A percentile compares a stretch with the other conserved stretches of the same genome.
Evolutionary conservation across 768 basidiomycete species (phyloP).

Genomic region (Pulveroboletus frians): DNA sequence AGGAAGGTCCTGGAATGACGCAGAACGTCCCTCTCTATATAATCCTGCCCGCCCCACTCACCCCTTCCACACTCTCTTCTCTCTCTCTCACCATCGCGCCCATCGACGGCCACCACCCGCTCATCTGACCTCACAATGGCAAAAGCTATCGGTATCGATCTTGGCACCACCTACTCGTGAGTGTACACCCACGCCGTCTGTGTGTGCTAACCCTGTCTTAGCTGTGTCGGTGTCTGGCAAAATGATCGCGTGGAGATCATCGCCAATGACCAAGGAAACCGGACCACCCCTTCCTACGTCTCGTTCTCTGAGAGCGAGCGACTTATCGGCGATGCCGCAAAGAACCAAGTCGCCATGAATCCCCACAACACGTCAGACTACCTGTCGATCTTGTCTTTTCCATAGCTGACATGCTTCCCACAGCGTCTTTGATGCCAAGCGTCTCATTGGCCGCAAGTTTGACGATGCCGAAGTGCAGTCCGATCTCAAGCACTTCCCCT

Average conservation of each 20-base stretch:
- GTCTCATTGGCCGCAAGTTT: constrained; percentile 93
- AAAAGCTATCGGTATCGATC: constrained; percentile 88
- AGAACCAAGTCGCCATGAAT: constrained; percentile 99
- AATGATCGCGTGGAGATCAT: constrained; percentile 99
- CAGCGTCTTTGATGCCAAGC: constrained; percentile 97
- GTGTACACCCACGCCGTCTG: constrained; percentile 25
- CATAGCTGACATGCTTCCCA: constrained; percentile 1
- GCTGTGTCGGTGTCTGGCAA: constrained; percentile 99
- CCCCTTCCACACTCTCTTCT: constrained; percentile 12
- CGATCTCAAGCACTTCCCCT: constrained; percentile 90
- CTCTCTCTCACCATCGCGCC: constrained; percentile 1
- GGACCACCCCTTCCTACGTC: constrained; percentile 94
- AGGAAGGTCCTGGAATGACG: constrained; percentile 32
- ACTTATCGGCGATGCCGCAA: constrained; percentile 98
- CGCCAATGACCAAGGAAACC: constrained; percentile 91
- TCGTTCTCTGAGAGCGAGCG: constrained; percentile 94
- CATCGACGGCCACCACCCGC: neutral
- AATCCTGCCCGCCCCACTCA: constrained; percentile 10
- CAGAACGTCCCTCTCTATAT: constrained; percentile 29
- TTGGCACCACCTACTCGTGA: constrained; percentile 90
- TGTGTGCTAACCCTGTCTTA: constrained; percentile 30
- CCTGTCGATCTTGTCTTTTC: neutral
- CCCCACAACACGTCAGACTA: constrained; percentile 72
- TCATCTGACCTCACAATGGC: constrained; percentile 35
- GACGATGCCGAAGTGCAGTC: constrained; percentile 79